Base-by-base conservation (phyloP, 2,329 filamentous ascomycete genomes). In the Fusarium scirpi region DNA sequence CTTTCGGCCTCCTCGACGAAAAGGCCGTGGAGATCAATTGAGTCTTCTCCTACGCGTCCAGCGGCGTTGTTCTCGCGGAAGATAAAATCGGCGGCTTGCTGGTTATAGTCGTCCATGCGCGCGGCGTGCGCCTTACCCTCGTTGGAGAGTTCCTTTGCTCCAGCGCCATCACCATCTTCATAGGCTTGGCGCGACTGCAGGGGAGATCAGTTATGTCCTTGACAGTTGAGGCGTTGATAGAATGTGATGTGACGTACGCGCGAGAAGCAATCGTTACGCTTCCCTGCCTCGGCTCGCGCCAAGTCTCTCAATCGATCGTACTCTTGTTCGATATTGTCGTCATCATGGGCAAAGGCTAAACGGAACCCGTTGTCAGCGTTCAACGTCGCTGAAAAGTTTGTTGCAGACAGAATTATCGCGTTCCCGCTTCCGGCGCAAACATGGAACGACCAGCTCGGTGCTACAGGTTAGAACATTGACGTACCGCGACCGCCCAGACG, bases 1-100 rank as follows among this genome's bases (percentile, higher is more conserved):
- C 93, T 89, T 84, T 97, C 94, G 8, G 96, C 96, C 83, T 98
- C 96, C 79, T 97, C 93, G 63, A 97, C 94, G 76, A 92, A 98
- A 78, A 97, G 92, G 5, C 96, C 96, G 80, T 99, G 96, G 49
- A 99, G 85, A 82, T 99, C 96, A 74, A 99, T 94, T 11, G 92
- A 94, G 81, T 98, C 95, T 43, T 85, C 85, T 18, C 89, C 86
- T 12, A 97, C 91, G 66, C 91, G 89, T 20, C 89, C 92, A 5
- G 85, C 80, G 22, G 92, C 90, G 79, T 98, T 98, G 84, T 98
- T 98, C 82, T 95, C 94, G 43, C 94, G 91, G 84, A 99, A 98
- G 78, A 98, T 98, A 81, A 89, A 97, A 63, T 98, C 93, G 64
- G 93, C 93, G 2, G 96, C 96, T 80, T 97, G 94, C 71, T 88